phyloP scores from a whole-genome alignment of 108 stramenopile species.

The Thalassiosira profunda region DNA sequence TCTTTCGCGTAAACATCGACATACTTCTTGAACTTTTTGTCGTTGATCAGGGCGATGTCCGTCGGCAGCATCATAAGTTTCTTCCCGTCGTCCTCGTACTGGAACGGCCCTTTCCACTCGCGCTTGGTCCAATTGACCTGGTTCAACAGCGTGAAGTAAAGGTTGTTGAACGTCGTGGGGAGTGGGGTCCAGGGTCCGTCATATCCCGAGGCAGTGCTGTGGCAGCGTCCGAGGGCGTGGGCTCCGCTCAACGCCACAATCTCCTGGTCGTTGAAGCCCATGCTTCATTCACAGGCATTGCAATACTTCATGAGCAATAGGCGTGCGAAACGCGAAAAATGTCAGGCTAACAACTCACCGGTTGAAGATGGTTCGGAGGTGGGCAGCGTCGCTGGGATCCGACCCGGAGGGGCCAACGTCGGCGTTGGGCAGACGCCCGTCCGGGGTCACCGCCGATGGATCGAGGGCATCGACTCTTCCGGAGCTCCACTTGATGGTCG shows the following conservation, averaged over 20 bases:
- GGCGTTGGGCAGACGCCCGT: conserved; percentile 91
- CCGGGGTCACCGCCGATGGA: conserved; percentile 51
- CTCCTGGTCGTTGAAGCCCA: conserved; percentile 92
- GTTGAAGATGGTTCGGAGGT: conserved; percentile 83
- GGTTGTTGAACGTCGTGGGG: conserved; percentile 81
- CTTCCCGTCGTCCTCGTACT: conserved; percentile 73
- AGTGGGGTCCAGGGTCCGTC: conserved; percentile 87
- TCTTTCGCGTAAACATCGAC: conserved; percentile 82
- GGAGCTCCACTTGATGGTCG: conserved; percentile 61
- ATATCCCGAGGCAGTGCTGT: conserved; percentile 77
- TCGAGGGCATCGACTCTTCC: conserved; percentile 71
- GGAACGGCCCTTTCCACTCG: conserved; percentile 72
- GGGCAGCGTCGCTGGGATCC: conserved; percentile 66
- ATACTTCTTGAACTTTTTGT: conserved; percentile 75
- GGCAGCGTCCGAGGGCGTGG: conserved; percentile 93
- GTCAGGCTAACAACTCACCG: too few species aligned
- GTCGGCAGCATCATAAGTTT: conserved; percentile 88
- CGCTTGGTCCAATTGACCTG: conserved; percentile 61
- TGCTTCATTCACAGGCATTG: too few species aligned
- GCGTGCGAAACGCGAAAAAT: too few species aligned
- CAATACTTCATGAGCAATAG: too few species aligned
- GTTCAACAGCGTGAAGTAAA: conserved; percentile 74
- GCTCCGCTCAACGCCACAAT: conserved; percentile 92
- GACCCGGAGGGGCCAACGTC: conserved; percentile 67
- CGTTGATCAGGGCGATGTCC: conserved; percentile 78